phyloP scores from a whole-genome alignment of 1,284 basidiomycete species.

The Rugiboletus extremiorientalis region DNA sequence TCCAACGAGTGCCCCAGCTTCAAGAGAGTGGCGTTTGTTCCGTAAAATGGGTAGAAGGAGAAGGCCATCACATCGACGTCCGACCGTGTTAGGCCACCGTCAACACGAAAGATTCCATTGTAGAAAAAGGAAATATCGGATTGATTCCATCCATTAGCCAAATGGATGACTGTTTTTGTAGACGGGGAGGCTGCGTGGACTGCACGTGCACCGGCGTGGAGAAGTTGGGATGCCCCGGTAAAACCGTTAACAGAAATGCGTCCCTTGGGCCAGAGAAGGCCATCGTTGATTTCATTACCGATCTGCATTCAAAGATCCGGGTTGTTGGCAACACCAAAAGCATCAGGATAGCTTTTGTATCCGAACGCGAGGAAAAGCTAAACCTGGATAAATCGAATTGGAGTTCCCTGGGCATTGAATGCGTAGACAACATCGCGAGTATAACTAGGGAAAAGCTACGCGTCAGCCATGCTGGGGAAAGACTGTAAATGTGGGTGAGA shows the following conservation, averaged over 20 bases:
- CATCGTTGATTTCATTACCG: slow-evolving; percentile 19
- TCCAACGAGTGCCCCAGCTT: too few species aligned
- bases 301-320: slow-evolving; percentile 9
- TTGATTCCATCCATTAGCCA: slow-evolving; percentile 12
- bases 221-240: slow-evolving; percentile 8
- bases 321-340: background rate
- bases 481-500: background rate
- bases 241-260: slow-evolving; percentile 11
- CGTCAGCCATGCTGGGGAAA: background rate
- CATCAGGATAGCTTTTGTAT: background rate
- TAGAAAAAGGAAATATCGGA: slow-evolving; percentile 10
- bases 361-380: background rate
- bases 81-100: background rate
- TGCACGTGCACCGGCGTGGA: slow-evolving; percentile 18
- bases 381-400: slow-evolving; percentile 18
- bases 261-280: slow-evolving; percentile 13
- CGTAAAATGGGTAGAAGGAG: slow-evolving; percentile 15
- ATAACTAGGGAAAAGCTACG: slow-evolving; percentile 2
- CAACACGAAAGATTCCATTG: slow-evolving; percentile 1
- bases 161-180: slow-evolving; percentile 12
- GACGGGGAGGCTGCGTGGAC: slow-evolving; percentile 14
- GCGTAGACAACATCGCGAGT: slow-evolving; percentile 9
- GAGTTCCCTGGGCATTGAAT: slow-evolving; percentile 15
- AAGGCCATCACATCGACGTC: slow-evolving; percentile 13
- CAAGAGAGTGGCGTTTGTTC: slow-evolving; percentile 5